Conservation (phyloP, 2,329 filamentous ascomycete genomes). For the Aspergillus luchuensis region DNA sequence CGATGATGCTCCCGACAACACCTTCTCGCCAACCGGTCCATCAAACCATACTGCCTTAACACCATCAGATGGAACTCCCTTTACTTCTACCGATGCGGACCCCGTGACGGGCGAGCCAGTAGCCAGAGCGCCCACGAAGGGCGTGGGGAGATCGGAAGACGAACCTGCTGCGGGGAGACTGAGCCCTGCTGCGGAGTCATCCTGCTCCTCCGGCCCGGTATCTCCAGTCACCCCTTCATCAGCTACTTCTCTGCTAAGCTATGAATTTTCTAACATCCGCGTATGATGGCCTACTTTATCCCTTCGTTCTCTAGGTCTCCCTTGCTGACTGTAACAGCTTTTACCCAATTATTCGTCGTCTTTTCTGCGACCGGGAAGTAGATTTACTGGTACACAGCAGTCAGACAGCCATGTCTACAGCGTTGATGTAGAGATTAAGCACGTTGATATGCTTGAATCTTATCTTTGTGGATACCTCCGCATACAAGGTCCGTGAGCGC, state of each 20-base stretch:
- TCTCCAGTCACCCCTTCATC: conserved; percentile 38
- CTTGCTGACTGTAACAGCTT: conserved; percentile 54
- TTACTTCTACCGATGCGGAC: conserved; percentile 27
- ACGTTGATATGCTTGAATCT: conserved; percentile 91
- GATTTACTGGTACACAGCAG: conserved; percentile 86
- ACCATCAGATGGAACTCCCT: conserved; percentile 30
- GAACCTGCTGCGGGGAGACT: conserved; percentile 34
- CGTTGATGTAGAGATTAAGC: conserved; percentile 94
- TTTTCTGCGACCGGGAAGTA: conserved; percentile 82
- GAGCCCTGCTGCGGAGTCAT: conserved; percentile 38
- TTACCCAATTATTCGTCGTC: conserved; percentile 80
- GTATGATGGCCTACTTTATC: conserved; percentile 40
- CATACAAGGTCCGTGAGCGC: conserved; percentile 72
- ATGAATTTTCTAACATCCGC: conserved; percentile 58
- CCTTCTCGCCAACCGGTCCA: conserved; percentile 27
- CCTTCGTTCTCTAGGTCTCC: conserved; percentile 8
- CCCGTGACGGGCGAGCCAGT: conserved; percentile 29
- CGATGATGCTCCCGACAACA: conserved; percentile 32
- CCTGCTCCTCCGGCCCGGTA: conserved; percentile 29
- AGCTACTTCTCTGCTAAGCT: conserved; percentile 52
- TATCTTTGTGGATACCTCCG: conserved; percentile 93
- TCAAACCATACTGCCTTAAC: conserved; percentile 29
- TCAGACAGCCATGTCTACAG: conserved; percentile 93
- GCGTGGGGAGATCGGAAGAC: conserved; percentile 34
- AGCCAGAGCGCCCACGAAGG: conserved; percentile 24